Evolutionary conservation across 108 stramenopile species (phyloP), one percentile per base, ranked within the genome.

Genomic region (Skeletonema costatum): DNA sequence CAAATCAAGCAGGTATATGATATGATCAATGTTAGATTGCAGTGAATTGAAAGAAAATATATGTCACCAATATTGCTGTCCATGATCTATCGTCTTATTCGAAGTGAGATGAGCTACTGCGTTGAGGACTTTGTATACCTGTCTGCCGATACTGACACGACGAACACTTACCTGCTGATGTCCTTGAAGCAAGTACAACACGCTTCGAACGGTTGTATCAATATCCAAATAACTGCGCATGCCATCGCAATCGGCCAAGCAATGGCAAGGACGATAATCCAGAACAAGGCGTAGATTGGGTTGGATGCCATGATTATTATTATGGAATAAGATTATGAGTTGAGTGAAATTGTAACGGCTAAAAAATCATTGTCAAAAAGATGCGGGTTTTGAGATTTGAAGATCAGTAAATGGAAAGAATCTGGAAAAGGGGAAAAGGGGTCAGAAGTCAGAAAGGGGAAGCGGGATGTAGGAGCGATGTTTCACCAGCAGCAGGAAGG

Each of bases 231-330:
- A 14, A n/a, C 67, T 10, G 78, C 71, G 29, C 78, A 80, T 46
- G 64, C 32, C 1, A 68, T 14, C 32, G 71, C 78, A 63, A 73
- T 44, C 12, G 78, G 78, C 78, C 78, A 80, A 41, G 78, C 78
- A 16, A 80, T 66, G 4, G 50, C 48, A 3, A 80, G 71, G 17
- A 80, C 60, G 48, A 73, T 78, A 9, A 78, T 30, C 77, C 77
- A 78, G 1, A 66, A 38, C 56, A 78, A 46, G 5, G 65, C 32
- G 58, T 60, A 78, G 41, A 78, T 72, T 7, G 77, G 77, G 59
- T 78, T 78, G 36, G 80, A 82, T 46, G 87, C 86, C 92, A 93
- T 93, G 72, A 33, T 88, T n/a, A n/a, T n/a, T n/a, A n/a, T n/a
- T n/a, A n/a, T n/a, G n/a, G n/a, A n/a, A n/a, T n/a, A n/a, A n/a